These are phyloP conservation scores for Podaxis sp. DNA, from an alignment of 768 basidiomycete species.

Conservation along the genomic window DNA sequence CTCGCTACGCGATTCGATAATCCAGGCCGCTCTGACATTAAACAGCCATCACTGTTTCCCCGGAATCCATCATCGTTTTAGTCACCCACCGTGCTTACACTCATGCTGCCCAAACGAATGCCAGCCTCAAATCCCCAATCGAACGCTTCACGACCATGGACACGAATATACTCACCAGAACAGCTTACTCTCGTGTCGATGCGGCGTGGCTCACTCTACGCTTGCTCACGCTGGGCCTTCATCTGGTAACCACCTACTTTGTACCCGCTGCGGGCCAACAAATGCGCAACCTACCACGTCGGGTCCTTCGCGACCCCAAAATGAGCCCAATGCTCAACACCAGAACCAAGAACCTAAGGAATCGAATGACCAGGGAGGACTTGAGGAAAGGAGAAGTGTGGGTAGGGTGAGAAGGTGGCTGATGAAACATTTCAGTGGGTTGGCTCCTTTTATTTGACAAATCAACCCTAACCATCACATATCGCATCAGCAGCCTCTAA, in stretches of 20 bases:
- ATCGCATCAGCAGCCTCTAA: neutral
- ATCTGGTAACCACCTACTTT: neutral
- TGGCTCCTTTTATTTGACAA: neutral
- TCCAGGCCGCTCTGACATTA: neutral
- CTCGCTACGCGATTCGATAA: slow-evolving; percentile 1
- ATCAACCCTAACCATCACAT: neutral
- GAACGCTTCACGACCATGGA: neutral
- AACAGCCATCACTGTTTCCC: neutral
- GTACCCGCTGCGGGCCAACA: neutral
- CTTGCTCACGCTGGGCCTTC: neutral
- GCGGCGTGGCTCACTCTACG: neutral
- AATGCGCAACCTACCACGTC: neutral
- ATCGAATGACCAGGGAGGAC: neutral
- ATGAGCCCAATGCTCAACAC: neutral
- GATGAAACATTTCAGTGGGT: neutral
- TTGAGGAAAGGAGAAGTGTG: neutral
- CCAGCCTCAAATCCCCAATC: neutral
- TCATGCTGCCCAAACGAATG: neutral
- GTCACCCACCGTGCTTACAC: neutral
- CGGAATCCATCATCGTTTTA: neutral
- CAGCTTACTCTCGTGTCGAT: neutral
- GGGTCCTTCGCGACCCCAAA: neutral
- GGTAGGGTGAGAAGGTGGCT: slow-evolving; percentile 9
- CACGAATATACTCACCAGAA: neutral
- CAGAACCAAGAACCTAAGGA: neutral